Evolutionary conservation across 1,284 basidiomycete species (phyloP), one percentile per base, ranked within the genome.

Genomic region (Mycosarcoma maydis): DNA sequence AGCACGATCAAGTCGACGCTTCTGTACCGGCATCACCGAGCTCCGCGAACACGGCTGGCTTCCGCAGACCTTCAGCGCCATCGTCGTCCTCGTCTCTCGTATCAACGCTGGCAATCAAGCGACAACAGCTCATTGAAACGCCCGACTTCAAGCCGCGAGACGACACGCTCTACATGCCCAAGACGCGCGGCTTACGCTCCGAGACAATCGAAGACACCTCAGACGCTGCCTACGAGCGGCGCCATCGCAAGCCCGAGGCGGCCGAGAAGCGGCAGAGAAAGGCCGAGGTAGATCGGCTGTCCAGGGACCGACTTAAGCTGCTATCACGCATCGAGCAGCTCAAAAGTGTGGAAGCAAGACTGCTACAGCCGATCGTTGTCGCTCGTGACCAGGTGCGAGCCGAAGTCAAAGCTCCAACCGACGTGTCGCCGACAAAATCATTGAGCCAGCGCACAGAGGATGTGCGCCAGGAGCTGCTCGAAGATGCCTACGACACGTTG

Each of bases 221-320:
- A 4, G 93, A 95, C 83, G 87, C 87, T 16, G 87, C 87, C n/a
- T 96, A 94, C 80, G 87, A 90, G 80, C 88, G 88, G 57, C 87
- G 91, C 34, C 93, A 95, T 82, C 87, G 88, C 53, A 91, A 91
- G 78, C 92, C 90, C 80, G 92, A 94, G 80, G 87, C 87, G 16
- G 89, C 91, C 55, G 93, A 95, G 82, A 92, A 91, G 80, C 87
- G 91, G 11, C 88, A 90, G 78, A 88, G 92, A 3, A 84, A 92
- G 36, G 87, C 92, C 52, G 92, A 95, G 83, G 91, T 92, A 82
- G 92, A 94, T 81, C 92, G 92, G 77, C 86, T 96, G 59, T 88
- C 90, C 80, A 90, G 92, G 67, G 91, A 93, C 77, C 91, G 93
- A 66, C 92, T 93, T 84, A 94, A 93, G 82, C 87, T 96, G 75